Conservation (phyloP, 164 flowering plant genomes). For the Buxus sempervirens region DNA sequence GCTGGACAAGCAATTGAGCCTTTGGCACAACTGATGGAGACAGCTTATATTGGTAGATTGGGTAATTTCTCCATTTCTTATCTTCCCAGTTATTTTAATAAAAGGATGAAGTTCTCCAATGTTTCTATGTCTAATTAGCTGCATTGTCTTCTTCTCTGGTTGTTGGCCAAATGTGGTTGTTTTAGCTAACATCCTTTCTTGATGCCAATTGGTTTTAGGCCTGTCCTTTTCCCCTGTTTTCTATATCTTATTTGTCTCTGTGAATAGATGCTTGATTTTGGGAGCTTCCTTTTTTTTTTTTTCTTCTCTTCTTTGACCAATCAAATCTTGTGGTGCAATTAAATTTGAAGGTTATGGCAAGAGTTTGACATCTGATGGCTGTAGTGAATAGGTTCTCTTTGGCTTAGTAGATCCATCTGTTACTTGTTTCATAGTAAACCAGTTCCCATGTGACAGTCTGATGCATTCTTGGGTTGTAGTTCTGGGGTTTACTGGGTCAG, state of each 20-base stretch:
- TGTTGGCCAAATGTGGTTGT: not conserved
- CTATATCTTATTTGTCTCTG: not conserved
- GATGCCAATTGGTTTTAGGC: not conserved
- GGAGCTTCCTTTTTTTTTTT: too few relatives aligned
- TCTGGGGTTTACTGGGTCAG: not conserved
- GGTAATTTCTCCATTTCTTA: slow-evolving; percentile 34
- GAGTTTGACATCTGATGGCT: not conserved
- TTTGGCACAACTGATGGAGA: slow-evolving; percentile 83
- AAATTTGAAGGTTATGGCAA: not conserved
- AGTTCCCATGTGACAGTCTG: not conserved
- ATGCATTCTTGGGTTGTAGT: not conserved
- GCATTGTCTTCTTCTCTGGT: not conserved
- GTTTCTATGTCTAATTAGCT: not conserved
- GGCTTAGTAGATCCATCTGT: not conserved
- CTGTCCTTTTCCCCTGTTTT: not conserved
- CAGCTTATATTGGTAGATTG: slow-evolving; percentile 90
- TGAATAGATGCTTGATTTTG: too few relatives aligned
- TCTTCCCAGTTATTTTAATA: not conserved
- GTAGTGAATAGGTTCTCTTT: not conserved
- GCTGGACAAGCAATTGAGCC: slow-evolving; percentile 94
- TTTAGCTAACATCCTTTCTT: not conserved
- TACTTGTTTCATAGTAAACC: not conserved
- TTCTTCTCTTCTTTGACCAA: too few relatives aligned
- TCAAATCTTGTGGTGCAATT: too few relatives aligned
- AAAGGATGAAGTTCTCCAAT: too few relatives aligned